Evolutionary conservation across 108 stramenopile genomes (phyloP).

Genomic region (Fragilaria radians): DNA sequence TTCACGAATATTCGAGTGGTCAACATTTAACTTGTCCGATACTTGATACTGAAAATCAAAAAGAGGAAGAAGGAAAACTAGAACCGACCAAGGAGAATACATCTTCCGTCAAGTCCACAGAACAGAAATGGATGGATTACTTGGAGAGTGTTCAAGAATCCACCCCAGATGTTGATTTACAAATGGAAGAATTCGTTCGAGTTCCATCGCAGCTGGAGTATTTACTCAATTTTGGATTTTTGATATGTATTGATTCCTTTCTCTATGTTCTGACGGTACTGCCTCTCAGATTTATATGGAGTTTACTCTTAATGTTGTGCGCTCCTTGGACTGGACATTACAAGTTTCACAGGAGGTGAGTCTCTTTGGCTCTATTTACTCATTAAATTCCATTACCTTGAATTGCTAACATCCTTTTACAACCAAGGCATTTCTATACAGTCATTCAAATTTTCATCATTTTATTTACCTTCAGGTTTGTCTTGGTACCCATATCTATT

Average conservation of each 20-base stretch:
- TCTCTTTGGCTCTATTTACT: no score
- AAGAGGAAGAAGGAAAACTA: neutral
- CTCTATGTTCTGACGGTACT: slow-evolving; percentile 88
- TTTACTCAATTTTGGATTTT: slow-evolving; percentile 84
- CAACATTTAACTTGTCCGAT: neutral
- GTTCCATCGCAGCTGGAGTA: slow-evolving; percentile 86
- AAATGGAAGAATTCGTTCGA: slow-evolving; percentile 93
- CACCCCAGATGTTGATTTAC: slow-evolving; percentile 61
- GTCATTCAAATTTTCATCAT: slow-evolving; percentile 76
- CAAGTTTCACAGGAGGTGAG: slow-evolving; percentile 44
- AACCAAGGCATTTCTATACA: slow-evolving; percentile 77
- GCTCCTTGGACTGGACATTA: no score
- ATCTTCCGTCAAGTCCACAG: slow-evolving; percentile 9
- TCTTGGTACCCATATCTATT: slow-evolving; percentile 79
- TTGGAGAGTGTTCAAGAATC: slow-evolving; percentile 49
- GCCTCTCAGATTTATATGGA: slow-evolving; percentile 79
- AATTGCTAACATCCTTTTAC: slow-evolving; percentile 22
- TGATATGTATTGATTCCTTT: slow-evolving; percentile 91
- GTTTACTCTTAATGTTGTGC: slow-evolving; percentile 40
- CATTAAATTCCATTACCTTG: slow-evolving; percentile 19
- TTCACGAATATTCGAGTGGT: neutral
- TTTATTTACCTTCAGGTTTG: slow-evolving; percentile 46
- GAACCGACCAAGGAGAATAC: slow-evolving; percentile 3
- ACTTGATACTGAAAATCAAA: neutral
- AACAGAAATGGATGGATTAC: slow-evolving; percentile 46